Base-by-base conservation (phyloP, 2,329 filamentous ascomycete genomes). In the Microdochium bolleyi region DNA sequence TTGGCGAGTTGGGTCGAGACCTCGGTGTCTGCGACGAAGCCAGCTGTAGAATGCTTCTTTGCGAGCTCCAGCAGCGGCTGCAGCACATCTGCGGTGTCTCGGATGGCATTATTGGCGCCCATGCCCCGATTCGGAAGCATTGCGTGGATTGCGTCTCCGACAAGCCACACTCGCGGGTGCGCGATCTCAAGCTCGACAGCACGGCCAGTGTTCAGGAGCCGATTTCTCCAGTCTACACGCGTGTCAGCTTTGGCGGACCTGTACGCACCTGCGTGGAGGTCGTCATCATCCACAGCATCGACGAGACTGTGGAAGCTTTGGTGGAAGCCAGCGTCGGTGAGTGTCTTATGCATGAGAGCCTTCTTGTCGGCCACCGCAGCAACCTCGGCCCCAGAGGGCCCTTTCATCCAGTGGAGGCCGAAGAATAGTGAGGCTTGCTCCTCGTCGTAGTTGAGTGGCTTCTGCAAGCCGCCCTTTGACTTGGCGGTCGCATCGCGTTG, bases 41-140 rank as follows among this genome's bases (percentile, higher is more conserved):
- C 38, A 21, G 32, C 14, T 4, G 37, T 32, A n/a, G 21, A n/a
- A 11, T 53, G 22, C 25, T 49, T 41, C 11, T 48, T 27, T 19
- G 51, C 51, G 14, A 55, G 49, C 32, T 51, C 25, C 5, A 51
- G 49, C 10, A 55, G 32, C 22, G n/a, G 54, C n/a, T 25, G 50
- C 10, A 60, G 53, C 13, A 51, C 49, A 34, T 53, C 52, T 9
- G 56, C 58, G 8, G 55, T 50, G 51, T 61, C 58, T 21, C 50
- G 52, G 38, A 61, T 52, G 11, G 58, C 55, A 34, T 61, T 55
- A 32, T 61, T 59, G 14, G 52, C 58, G 25, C 58, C 58, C 58
- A 61, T 61, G 25, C 58, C 58, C 16, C 58, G 46, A 19, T 44
- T 51, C 14, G 58, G 56, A 5, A 58, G 50, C 56, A 59, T 59